Evolutionary conservation across 2,329 filamentous ascomycete genomes (phyloP).

Genomic region (Ilyonectria sp.): DNA sequence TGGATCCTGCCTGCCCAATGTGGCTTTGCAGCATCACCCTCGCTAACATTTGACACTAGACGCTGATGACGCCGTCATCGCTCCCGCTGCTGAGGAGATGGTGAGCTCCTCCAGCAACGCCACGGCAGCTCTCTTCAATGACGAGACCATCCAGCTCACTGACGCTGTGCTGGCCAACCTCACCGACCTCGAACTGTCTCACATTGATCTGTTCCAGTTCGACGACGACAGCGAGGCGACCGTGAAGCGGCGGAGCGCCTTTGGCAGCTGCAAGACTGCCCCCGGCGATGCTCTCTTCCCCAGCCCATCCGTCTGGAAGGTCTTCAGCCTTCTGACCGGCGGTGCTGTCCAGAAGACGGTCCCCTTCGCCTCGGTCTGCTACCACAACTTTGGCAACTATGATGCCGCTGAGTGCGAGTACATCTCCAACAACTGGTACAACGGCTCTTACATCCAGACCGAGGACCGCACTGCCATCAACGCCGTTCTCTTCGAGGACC

Average conservation of each 20-base stretch:
- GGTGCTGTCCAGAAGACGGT: slow-evolving; percentile 52
- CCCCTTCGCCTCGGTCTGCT: slow-evolving; percentile 52
- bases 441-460: slow-evolving; percentile 38
- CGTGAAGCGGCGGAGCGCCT: slow-evolving; percentile 22
- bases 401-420: slow-evolving; percentile 28
- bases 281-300: slow-evolving; percentile 51
- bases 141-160: slow-evolving; percentile 54
- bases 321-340: slow-evolving; percentile 52
- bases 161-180: slow-evolving; percentile 52
- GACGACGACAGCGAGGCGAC: slow-evolving; percentile 30
- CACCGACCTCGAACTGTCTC: slow-evolving; percentile 47
- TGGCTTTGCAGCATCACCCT: not conserved
- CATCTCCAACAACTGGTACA: slow-evolving; percentile 38
- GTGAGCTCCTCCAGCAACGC: slow-evolving; percentile 25
- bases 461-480: slow-evolving; percentile 58
- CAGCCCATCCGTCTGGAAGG: slow-evolving; percentile 46
- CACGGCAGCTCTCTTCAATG: slow-evolving; percentile 29
- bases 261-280: slow-evolving; percentile 48
- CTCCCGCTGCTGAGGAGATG: slow-evolving; percentile 39
- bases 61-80: slow-evolving; percentile 40
- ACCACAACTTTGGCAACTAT: slow-evolving; percentile 38
- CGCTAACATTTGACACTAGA: slow-evolving; percentile 19
- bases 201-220: slow-evolving; percentile 54
- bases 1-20: not conserved
- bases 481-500: slow-evolving; percentile 57